Conservation (phyloP, 140 eudicot genomes). For the Bidens hawaiensis region DNA sequence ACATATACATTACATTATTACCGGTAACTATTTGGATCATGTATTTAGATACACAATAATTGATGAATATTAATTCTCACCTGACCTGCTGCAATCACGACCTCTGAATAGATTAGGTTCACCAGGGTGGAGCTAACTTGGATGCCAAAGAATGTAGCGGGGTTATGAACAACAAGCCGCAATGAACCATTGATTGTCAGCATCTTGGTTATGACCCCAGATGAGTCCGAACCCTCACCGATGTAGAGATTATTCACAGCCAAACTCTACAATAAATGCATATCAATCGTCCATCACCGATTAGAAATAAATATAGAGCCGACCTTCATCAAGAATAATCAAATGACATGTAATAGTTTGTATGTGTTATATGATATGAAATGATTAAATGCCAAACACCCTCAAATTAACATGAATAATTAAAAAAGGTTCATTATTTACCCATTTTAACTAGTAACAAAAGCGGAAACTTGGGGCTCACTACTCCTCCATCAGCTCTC, state of each 20-base stretch:
- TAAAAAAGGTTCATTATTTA: neutral
- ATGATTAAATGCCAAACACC: neutral
- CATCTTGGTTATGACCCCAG: constrained; percentile 84
- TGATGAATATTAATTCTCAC: constrained; percentile 32
- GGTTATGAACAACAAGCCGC: constrained; percentile 69
- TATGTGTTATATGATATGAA: neutral
- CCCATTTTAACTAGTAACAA: neutral
- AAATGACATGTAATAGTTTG: too few species aligned
- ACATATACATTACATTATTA: neutral
- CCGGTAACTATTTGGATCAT: too few species aligned
- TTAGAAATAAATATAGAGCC: neutral
- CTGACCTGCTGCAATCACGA: constrained; percentile 79
- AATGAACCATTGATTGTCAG: constrained; percentile 74
- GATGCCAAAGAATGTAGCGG: constrained; percentile 90
- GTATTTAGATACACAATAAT: neutral
- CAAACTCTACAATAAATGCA: constrained; percentile 59
- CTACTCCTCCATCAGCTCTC: too few species aligned
- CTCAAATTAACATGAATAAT: neutral
- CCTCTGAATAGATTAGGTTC: constrained; percentile 64
- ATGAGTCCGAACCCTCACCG: constrained; percentile 71
- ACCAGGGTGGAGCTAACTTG: constrained; percentile 85
- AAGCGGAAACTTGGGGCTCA: too few species aligned
- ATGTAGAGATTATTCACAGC: constrained; percentile 53
- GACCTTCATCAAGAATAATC: too few species aligned
- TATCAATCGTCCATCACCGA: neutral